These are phyloP conservation scores for Solanum etuberosum DNA, from an alignment of 257 asterid genomes.

Conservation along the genomic window DNA sequence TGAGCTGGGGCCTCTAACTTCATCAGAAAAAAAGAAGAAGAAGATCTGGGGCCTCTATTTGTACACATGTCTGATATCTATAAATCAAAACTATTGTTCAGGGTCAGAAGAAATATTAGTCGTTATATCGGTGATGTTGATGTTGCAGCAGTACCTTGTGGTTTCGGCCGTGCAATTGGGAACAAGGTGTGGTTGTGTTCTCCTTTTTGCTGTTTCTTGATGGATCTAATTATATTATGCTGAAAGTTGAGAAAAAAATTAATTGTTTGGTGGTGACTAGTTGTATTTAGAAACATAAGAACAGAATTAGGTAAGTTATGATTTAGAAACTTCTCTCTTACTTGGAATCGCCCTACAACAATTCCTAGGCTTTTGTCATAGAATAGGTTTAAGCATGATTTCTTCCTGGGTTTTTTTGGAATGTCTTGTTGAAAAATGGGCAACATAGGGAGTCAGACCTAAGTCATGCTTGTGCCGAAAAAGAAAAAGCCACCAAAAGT, in stretches of 20 bases:
- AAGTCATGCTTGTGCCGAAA: not conserved
- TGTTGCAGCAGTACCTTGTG: constrained; percentile 98
- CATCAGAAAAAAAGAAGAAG: not conserved
- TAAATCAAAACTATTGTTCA: constrained; percentile 16
- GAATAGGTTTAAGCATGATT: not conserved
- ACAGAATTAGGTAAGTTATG: not conserved
- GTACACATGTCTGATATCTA: not conserved
- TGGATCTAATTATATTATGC: not conserved
- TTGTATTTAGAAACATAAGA: not conserved
- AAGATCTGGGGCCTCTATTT: not conserved
- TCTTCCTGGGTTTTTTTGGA: not conserved
- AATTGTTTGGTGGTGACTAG: not conserved
- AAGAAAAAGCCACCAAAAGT: not conserved
- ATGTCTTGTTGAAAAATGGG: not conserved
- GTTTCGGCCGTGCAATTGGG: constrained; percentile 93
- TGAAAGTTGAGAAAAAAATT: not conserved
- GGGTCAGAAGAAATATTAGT: constrained; percentile 68
- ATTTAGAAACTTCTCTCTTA: not conserved
- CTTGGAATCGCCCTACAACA: not conserved
- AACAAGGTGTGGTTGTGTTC: constrained; percentile 51
- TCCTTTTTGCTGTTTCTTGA: not conserved
- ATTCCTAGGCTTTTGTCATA: not conserved
- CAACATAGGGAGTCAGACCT: not conserved
- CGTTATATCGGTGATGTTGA: constrained; percentile 85
- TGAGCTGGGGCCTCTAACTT: not conserved